Conservation (phyloP, 768 basidiomycete species). For the Candolleomyces eurysporus region DNA sequence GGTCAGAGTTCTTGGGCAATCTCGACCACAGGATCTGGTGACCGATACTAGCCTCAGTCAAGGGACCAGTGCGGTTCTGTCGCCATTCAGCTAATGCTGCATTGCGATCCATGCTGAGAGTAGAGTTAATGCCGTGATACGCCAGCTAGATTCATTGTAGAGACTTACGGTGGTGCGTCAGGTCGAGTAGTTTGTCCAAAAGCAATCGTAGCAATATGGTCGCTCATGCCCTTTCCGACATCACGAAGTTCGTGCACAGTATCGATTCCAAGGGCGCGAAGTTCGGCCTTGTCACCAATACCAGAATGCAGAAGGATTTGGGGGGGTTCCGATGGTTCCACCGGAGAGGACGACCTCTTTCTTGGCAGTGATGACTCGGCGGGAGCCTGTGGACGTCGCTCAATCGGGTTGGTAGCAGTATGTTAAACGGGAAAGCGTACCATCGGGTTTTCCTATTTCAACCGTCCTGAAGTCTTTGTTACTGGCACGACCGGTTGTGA, state of each 20-base stretch:
- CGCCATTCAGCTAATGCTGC: constrained; percentile 5
- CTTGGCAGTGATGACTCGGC: constrained; percentile 8
- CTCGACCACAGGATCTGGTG: constrained; percentile 10
- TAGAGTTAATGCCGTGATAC: not conserved
- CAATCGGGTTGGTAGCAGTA: not conserved
- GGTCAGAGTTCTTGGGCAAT: constrained; percentile 3
- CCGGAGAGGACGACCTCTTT: constrained; percentile 18
- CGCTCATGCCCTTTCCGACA: constrained; percentile 18
- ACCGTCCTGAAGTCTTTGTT: constrained; percentile 8
- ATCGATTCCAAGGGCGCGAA: constrained; percentile 10
- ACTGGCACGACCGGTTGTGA: constrained; percentile 7
- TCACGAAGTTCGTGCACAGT: constrained; percentile 12
- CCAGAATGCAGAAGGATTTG: constrained; percentile 21
- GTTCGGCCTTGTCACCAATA: constrained; percentile 15
- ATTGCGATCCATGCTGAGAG: not conserved
- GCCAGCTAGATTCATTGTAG: not conserved
- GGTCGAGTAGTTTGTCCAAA: not conserved
- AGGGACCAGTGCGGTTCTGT: constrained; percentile 6
- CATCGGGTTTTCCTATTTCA: constrained; percentile 5
- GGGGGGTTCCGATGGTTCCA: constrained; percentile 15
- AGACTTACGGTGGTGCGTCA: not conserved
- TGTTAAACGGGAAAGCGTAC: not conserved
- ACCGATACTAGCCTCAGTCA: constrained; percentile 1
- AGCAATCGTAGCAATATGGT: constrained; percentile 6
- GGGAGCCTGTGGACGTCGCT: not conserved